Base-by-base conservation (phyloP, 208 protist species). In the Leishmania amazonensis region DNA sequence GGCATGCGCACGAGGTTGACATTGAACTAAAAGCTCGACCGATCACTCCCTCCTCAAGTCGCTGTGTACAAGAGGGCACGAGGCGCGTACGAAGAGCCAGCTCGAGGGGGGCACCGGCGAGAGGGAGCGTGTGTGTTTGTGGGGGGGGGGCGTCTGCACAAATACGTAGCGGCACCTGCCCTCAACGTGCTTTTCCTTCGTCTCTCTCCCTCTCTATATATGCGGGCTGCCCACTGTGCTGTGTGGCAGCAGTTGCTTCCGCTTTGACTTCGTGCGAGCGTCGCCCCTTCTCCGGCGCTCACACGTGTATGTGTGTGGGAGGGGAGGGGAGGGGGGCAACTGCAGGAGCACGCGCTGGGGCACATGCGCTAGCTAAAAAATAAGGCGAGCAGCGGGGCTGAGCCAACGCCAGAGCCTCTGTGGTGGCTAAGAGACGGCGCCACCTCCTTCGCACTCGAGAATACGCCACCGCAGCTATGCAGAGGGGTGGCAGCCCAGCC, bases 401-500 rank as follows among this genome's bases (percentile, higher is more conserved):
- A 21, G 60, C 28, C 60, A 38, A 24, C 11, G 60, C 28, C n/a
- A 38, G 60, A 13, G 60, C 11, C n/a, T 47, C 13, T 71, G 17
- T 15, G 15, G 38, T 45, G 4, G 31, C 31, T n/a, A 47, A 40
- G 60, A 5, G 24, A 11, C 58, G 15, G 17, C 31, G 35, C 4
- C 64, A 40, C 64, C 17, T 73, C 40, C 13, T 31, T 51, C 67
- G 42, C 67, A 0, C 40, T 31, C 40, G 21, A 2, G 17, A 49
- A 15, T 28, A 0, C 45, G 2, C 65, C 13, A 49, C 67, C 28
- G 70, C 21, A 11, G 70, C 45, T 75, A 54, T 6, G 45, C 47
- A 45, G 71, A 57, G 17, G 51, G 49, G 73, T 38, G 49, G 31
- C 74, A 40, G 15, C 75, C 42, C 40, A 90, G 80, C 73, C 83